Evolutionary conservation across 2,329 filamentous ascomycete species (phyloP), one percentile per base, ranked within the genome.

Genomic region (Aureobasidium sp.): DNA sequence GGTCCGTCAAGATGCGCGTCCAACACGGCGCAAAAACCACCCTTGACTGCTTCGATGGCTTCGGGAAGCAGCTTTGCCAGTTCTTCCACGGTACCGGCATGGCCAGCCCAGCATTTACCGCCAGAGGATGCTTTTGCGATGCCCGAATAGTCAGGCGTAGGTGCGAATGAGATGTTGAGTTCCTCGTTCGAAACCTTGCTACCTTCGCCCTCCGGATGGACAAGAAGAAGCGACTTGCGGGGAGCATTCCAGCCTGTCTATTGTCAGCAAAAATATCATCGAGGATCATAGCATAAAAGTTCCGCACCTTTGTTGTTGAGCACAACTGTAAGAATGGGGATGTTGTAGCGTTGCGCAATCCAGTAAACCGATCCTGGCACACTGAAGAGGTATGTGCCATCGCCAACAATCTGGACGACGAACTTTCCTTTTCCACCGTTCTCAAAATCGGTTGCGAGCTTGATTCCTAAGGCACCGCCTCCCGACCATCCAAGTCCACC

Each of bases 401-500:
- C 86, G 3, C 85, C 86, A 10, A 88, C 85, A 61, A 89, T 80
- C 66, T 85, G 82, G 61, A 81, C 82, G 2, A 86, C 82, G 64
- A 85, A 85, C 63, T 81, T 83, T 34, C 82, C 81, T 66, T 83
- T 81, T 1, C 66, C 70, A 0, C 77, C 79, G 39, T 79, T 75
- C 63, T 79, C 73, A 2, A 73, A 72, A 53, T 86, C 81, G 0
- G 80, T 79, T 0, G 88, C 90, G 8, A 93, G 80, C 71, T 92
- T 91, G 69, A 92, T 86, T 2, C 89, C 90, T 3, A 93, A 73
- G 0, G 87, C 86, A 16, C 69, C 89, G 14, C 90, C 89, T 14
- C 89, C 89, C 11, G 85, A 89, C 89, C 89, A 93, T 2, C 89
- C 89, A 0, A 93, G 83, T 2, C 90, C 90, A 14, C 88, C 89